Base-by-base conservation (phyloP, 495 filamentous ascomycete genomes). In the Bacidia rubella region DNA sequence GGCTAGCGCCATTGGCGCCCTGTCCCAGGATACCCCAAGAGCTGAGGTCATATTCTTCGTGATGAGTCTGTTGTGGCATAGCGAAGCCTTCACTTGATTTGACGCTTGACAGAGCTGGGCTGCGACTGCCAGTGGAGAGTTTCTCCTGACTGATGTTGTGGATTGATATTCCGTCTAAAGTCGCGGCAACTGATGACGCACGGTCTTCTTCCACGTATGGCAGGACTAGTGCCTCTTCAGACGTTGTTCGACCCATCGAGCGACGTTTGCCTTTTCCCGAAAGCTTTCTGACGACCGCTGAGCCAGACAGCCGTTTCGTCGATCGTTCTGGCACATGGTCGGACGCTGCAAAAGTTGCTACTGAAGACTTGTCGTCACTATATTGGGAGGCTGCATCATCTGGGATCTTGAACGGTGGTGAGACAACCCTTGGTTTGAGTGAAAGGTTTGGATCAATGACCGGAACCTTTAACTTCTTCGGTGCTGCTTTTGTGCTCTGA, bases 351-450 rank as follows among this genome's bases (percentile, higher is more conserved):
- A 78, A 74, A 5, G 80, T 78, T 42, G 76, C 82, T 20, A 79
- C 66, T 9, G 82, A 85, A 20, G 78, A 79, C 19, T 67, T 60
- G 40, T 76, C 76, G 11, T 73, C 73, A 19, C 72, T 70, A n/a
- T 70, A 62, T 17, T 63, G 65, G 38, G 57, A 59, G 1, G 65
- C 65, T 2, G 60, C 53, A 11, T 66, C 57, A 25, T 50, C 19
- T 3, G 77, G 77, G 2, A 83, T 63, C 38, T 65, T 77, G 62
- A 85, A 79, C 12, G 83, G 83, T 22, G 83, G 63, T 1, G 82
- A 77, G 2, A 77, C 65, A 29, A 80, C 66, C 20, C 68, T 65
- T 47, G 47, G 75, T 35, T 55, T 51, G 25, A 43, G 20, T 60
- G 49, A 29, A 58, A 54, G 46, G 10, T 27, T 45, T 17, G 24